phyloP scores from a whole-genome alignment of 176 grass and related monocot genomes.

The Carex pumila region DNA sequence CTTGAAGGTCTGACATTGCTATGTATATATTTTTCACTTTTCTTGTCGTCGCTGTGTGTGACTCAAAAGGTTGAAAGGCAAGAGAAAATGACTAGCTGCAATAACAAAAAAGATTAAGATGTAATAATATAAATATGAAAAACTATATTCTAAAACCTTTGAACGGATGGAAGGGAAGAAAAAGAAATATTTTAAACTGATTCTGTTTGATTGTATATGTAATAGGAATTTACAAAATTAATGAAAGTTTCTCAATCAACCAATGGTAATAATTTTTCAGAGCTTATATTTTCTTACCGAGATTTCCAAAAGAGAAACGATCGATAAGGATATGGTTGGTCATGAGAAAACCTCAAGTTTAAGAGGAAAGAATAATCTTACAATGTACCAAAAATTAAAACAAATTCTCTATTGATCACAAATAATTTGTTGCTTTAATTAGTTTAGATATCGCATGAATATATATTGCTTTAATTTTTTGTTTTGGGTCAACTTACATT shows the following conservation, averaged over 20 bases:
- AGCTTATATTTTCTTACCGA: not conserved
- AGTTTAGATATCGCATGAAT: too few relatives aligned
- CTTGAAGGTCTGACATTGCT: not conserved
- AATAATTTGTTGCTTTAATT: not conserved
- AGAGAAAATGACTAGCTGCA: not conserved
- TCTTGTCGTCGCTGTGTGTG: not conserved
- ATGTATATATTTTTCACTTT: not conserved
- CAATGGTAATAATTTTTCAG: not conserved
- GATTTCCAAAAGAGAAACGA: not conserved
- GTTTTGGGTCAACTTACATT: too few relatives aligned
- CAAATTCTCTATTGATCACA: not conserved
- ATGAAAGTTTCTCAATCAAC: not conserved
- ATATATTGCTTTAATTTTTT: too few relatives aligned
- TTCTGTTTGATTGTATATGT: too few relatives aligned
- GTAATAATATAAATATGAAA: too few relatives aligned
- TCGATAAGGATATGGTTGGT: not conserved
- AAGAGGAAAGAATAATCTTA: not conserved
- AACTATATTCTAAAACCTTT: too few relatives aligned
- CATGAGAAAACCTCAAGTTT: not conserved
- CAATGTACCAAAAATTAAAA: not conserved
- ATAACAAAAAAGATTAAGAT: not conserved
- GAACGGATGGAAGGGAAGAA: too few relatives aligned
- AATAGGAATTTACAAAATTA: too few relatives aligned
- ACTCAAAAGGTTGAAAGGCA: not conserved
- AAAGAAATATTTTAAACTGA: too few relatives aligned